Conservation (phyloP, 2,329 filamentous ascomycete genomes). For the Neodidymelliopsis sp. region DNA sequence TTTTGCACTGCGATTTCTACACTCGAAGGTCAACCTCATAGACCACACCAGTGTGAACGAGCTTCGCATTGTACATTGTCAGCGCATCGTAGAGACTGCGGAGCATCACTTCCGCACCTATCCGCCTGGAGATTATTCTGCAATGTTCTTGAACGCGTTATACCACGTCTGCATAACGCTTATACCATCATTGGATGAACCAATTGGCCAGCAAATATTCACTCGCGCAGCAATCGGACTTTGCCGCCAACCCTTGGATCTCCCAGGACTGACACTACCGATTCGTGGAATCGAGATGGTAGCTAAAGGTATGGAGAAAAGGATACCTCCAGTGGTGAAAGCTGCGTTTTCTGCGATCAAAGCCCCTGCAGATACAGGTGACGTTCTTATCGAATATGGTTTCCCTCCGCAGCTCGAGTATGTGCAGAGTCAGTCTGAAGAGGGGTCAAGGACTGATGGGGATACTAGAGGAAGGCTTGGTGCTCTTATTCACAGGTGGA, state of each 20-base stretch:
- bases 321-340: no score
- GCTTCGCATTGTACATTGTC: not conserved
- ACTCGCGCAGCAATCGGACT: not conserved
- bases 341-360: no score
- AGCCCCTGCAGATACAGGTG: no score
- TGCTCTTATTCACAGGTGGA: no score
- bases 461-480: no score
- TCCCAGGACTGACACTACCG: no score
- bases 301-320: no score
- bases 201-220: not conserved
- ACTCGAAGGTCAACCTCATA: not conserved
- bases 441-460: no score
- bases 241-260: not conserved
- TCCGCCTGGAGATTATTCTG: not conserved
- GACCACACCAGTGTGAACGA: not conserved
- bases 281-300: no score
- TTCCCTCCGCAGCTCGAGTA: no score
- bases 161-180: slow-evolving; percentile 1
- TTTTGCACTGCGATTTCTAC: not conserved
- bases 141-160: not conserved
- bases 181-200: not conserved
- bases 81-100: not conserved
- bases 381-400: no score
- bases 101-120: not conserved
- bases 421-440: no score